Evolutionary conservation across 805 yeast genomes (phyloP), one percentile per base, ranked within the genome.

Genomic region (Torulaspora maleeae): DNA sequence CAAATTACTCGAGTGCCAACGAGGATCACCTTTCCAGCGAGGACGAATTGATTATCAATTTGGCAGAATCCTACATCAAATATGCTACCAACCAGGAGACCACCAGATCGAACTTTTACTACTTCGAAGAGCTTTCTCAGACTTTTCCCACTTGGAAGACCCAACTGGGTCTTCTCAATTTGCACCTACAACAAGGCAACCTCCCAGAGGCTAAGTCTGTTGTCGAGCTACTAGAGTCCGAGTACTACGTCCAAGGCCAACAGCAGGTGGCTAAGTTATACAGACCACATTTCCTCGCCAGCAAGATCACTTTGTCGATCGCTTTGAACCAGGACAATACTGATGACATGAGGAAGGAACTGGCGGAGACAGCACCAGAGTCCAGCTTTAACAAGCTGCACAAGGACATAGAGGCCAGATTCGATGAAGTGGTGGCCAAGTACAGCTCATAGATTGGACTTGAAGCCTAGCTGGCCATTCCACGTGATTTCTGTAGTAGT

Each of bases 151-250:
- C 73, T 38, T 70, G 73, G 59, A 76, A 77, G 54, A 69, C 77
- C 13, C 74, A 84, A 54, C 58, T 78, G 28, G 82, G 84, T 32
- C 78, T 88, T 58, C 75, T 88, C 36, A 83, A 81, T 9, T 73
- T 89, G 48, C 88, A 90, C 50, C 68, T 90, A 56, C 88, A 86
- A 68, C 76, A 88, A 62, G 79, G 81, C 41, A 85, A 90, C 59
- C 71, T 79, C 45, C 91, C 90, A 2, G 97, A 91, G 67, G 90
- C 96, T 8, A 76, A 77, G 48, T 86, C 86, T 50, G 71, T 81
- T 29, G 68, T 84, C 10, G 68, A 67, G 25, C 68, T 74, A 41
- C 66, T 78, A 34, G 58, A 70, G 27, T 73, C 77, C n/a, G 67
- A 71, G n/a, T 69, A 68, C 48, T 61, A 69, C 36, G 44, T 46